Conservation (phyloP, 2,329 filamentous ascomycete genomes). For the Lojkania enalia region DNA sequence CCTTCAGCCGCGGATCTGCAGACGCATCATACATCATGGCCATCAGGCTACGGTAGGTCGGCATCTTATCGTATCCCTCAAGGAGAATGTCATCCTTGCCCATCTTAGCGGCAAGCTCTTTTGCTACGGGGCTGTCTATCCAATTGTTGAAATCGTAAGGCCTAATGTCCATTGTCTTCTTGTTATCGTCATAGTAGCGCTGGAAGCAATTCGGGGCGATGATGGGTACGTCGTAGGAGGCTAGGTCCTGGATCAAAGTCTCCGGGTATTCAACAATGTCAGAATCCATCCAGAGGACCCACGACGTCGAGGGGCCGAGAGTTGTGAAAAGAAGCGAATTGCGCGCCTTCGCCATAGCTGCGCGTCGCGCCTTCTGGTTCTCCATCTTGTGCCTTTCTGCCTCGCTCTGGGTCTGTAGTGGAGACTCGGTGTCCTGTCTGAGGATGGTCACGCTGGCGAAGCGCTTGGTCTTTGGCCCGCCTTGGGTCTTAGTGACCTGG, state of each 20-base stretch:
- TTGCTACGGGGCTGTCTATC: slow-evolving; percentile 83
- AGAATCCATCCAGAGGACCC: slow-evolving; percentile 94
- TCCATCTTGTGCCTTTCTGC: slow-evolving; percentile 86
- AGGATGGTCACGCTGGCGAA: slow-evolving; percentile 95
- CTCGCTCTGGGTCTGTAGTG: slow-evolving; percentile 79
- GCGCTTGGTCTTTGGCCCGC: slow-evolving; percentile 75
- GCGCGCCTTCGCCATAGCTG: slow-evolving; percentile 89
- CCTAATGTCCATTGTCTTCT: slow-evolving; percentile 71
- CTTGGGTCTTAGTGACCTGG: slow-evolving; percentile 83
- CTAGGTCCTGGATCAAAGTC: slow-evolving; percentile 87
- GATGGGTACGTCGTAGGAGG: slow-evolving; percentile 82
- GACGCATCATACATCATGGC: slow-evolving; percentile 69
- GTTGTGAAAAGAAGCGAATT: slow-evolving; percentile 97
- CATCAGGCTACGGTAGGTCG: slow-evolving; percentile 91
- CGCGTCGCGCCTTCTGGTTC: slow-evolving; percentile 83
- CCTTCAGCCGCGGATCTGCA: slow-evolving; percentile 60
- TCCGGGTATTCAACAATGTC: slow-evolving; percentile 89
- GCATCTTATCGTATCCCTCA: slow-evolving; percentile 90
- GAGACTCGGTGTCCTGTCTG: slow-evolving; percentile 89
- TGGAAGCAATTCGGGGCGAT: slow-evolving; percentile 97
- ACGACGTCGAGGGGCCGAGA: slow-evolving; percentile 84
- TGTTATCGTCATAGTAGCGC: slow-evolving; percentile 70
- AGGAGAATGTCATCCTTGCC: slow-evolving; percentile 88
- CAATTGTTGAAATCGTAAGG: slow-evolving; percentile 98
- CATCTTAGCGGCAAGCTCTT: slow-evolving; percentile 76